Percentiles rank a stretch among this genome's conserved stretches.
These are phyloP conservation scores for Biscutella laevigata DNA, from an alignment of 441 rosid genomes.

Conservation along the genomic window DNA sequence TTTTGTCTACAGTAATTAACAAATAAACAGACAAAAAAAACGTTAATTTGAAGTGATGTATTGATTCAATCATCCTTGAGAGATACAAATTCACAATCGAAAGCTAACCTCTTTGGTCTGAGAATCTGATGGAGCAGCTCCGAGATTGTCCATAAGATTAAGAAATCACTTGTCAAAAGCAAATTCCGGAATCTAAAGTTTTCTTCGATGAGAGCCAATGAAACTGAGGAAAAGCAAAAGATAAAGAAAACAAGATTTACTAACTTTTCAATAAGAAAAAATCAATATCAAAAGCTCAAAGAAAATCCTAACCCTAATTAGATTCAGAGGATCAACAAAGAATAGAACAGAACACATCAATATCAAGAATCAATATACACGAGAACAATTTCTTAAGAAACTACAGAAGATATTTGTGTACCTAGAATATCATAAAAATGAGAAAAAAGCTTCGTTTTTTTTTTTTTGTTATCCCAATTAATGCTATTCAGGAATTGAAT, in stretches of 20 bases:
- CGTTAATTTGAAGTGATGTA: background rate
- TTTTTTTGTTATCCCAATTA: background rate
- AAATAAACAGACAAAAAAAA: background rate
- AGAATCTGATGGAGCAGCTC: constrained; percentile 26
- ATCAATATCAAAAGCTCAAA: background rate
- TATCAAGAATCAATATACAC: background rate
- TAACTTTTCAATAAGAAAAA: background rate
- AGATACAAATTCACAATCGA: background rate
- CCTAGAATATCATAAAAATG: constrained; percentile 4
- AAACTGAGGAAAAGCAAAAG: constrained; percentile 24
- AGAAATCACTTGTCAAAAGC: constrained; percentile 11
- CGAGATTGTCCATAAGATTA: constrained; percentile 12
- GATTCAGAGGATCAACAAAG: constrained; percentile 9
- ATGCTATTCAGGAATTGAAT: constrained; percentile 18
- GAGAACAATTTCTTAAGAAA: background rate
- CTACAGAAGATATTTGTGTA: background rate
- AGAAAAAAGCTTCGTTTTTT: background rate
- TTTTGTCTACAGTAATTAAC: background rate
- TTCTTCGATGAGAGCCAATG: constrained; percentile 20
- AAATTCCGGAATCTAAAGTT: background rate
- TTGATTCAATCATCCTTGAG: background rate
- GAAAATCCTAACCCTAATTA: constrained; percentile 15
- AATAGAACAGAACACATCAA: background rate
- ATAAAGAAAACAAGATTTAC: constrained; percentile 19
- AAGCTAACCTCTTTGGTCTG: constrained; percentile 58